Evolutionary conservation across 345 rosid genomes (phyloP).

Genomic region (Brassica cretica): DNA sequence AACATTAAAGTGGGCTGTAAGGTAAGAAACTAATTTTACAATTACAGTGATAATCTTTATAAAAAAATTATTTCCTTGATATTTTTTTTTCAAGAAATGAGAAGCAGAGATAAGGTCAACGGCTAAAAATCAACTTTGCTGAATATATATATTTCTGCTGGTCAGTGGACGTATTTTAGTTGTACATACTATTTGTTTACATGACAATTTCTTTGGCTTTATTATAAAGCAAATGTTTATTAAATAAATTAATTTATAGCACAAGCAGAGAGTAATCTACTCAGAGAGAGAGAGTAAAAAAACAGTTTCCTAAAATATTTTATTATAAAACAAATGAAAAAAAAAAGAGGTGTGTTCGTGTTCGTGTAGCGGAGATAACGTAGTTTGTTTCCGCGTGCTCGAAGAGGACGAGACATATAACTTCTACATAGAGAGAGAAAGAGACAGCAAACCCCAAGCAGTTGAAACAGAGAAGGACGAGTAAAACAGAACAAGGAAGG

Average conservation of each 20-base stretch:
- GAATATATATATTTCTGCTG: not conserved
- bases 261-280: slow-evolving; percentile 24
- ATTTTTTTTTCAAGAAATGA: slow-evolving; percentile 1
- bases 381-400: slow-evolving; percentile 38
- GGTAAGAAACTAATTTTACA: not conserved
- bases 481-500: not conserved
- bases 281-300: not conserved
- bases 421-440: slow-evolving; percentile 19
- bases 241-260: not conserved
- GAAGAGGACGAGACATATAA: slow-evolving; percentile 3
- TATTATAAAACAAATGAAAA: not conserved
- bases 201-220: not conserved
- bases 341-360: slow-evolving; percentile 31
- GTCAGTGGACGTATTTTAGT: slow-evolving; percentile 20
- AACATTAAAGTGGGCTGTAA: not conserved
- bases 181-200: not conserved
- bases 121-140: slow-evolving; percentile 24
- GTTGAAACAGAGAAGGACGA: slow-evolving; percentile 31
- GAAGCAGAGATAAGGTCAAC: slow-evolving; percentile 10
- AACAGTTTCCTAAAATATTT: slow-evolving; percentile 19
- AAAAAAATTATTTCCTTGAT: not conserved
- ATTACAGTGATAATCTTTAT: not conserved
- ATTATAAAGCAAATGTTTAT: not conserved
- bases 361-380: slow-evolving; percentile 35
- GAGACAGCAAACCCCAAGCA: slow-evolving; percentile 1